Base-by-base conservation (phyloP, 2,329 filamentous ascomycete species). In the Massarina eburnea region DNA sequence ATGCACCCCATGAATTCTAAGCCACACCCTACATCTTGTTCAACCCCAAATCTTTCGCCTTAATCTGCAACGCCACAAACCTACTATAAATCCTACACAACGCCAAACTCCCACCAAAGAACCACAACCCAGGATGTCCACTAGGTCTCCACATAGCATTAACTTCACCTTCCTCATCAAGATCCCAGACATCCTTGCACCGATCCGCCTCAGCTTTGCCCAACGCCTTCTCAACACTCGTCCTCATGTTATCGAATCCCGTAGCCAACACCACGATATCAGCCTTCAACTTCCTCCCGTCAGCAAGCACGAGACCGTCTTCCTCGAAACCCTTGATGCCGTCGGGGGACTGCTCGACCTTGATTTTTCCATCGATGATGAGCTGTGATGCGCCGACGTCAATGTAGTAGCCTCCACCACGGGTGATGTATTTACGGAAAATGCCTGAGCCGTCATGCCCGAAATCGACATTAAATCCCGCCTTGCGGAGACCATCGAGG, bases 351-450 rank as follows among this genome's bases (percentile, higher is more conserved):
- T 59, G 56, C 42, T 81, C 81, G 20, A 88, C 71, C 54, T 81
- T 81, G 62, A 88, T 81, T 59, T 81, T 82, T 1, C 84, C 83
- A 10, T 85, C 80, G 2, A 74, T 73, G 46, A 88, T 85, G 19
- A 87, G 73, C 57, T 80, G 68, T 0, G 79, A 80, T 0, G 78
- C 80, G 0, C 85, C 85, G 1, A 86, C 83, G 49, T 88, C 82
- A 50, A 88, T 84, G 66, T 88, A 88, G 60, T 87, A 88, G 0
- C 85, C 84, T 0, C 85, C 85, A 1, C 83, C 83, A 2, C 81
- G 77, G 54, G 84, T 81, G 51, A 84, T 75, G 58, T 86, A 87
- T 63, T 86, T 85, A 41, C 79, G 66, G 45, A 81, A 75, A 1
- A 86, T 71, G 0, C 84, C 84, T 0, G 76, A 71, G 1, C 73